Percentiles rank a stretch among this genome's conserved stretches.
Evolutionary conservation across 768 basidiomycete genomes (phyloP).

Genomic region (Leccinum sublutescens): DNA sequence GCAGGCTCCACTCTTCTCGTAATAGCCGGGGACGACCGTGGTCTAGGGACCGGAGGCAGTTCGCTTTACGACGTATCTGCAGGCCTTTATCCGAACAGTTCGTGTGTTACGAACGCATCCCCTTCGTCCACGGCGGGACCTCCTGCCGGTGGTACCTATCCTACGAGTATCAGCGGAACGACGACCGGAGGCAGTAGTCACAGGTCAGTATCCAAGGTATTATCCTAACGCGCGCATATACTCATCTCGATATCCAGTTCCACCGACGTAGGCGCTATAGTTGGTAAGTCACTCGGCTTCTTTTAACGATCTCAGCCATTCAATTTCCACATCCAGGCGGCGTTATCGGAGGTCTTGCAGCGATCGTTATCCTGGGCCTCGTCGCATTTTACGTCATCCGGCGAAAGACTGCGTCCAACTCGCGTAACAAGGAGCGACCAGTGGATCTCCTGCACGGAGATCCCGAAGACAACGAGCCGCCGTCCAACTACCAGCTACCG

Average conservation of each 20-base stretch:
- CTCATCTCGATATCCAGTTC: conserved; percentile 20
- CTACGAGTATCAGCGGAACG: conserved; percentile 46
- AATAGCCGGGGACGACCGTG: conserved; percentile 64
- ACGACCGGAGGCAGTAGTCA: conserved; percentile 25
- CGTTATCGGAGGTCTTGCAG: conserved; percentile 56
- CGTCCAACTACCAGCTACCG: conserved; percentile 50
- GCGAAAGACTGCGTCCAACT: conserved; percentile 40
- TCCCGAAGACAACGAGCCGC: conserved; percentile 50
- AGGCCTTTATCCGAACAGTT: conserved; percentile 46
- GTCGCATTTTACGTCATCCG: conserved; percentile 49
- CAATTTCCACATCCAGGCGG: conserved; percentile 39
- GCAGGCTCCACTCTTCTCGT: conserved; percentile 66
- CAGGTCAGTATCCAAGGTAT: conserved; percentile 20
- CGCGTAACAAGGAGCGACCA: conserved; percentile 51
- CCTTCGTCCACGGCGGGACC: conserved; percentile 76
- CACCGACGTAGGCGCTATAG: conserved; percentile 48
- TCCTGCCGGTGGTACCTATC: conserved; percentile 73
- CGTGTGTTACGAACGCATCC: conserved; percentile 57
- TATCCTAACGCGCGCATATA: background rate
- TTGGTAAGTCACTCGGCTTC: conserved; percentile 35
- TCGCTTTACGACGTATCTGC: conserved; percentile 51
- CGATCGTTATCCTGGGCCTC: conserved; percentile 40
- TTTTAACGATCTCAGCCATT: background rate
- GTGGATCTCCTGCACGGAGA: conserved; percentile 62
- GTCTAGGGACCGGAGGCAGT: conserved; percentile 70